These are phyloP conservation scores for Helichrysum umbraculigerum DNA, from an alignment of 129 eudicot genomes.

Conservation along the genomic window DNA sequence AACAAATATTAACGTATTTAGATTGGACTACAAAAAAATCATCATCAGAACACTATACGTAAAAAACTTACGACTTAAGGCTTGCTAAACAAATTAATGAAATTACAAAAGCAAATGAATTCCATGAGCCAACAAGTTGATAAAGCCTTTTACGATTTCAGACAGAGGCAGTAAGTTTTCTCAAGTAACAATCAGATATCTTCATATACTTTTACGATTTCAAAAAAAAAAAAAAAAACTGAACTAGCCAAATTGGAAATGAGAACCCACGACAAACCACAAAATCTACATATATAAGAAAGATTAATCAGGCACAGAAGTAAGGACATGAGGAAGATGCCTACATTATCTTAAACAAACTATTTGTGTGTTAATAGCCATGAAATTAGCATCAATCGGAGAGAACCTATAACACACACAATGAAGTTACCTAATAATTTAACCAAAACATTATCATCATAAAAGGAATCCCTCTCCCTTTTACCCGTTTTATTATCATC, in stretches of 20 bases:
- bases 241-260: not conserved
- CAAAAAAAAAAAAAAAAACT: not conserved
- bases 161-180: not conserved
- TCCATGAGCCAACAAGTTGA: constrained; percentile 4
- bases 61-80: too few relatives aligned
- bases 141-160: too few relatives aligned
- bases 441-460: too few relatives aligned
- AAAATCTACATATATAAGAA: not conserved
- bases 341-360: not conserved
- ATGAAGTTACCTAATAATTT: not conserved
- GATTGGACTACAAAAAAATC: not conserved
- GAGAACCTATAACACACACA: not conserved
- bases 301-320: not conserved
- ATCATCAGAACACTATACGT: not conserved
- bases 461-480: too few relatives aligned
- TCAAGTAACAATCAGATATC: not conserved
- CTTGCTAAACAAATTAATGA: too few relatives aligned
- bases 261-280: not conserved
- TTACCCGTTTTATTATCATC: too few relatives aligned
- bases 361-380: not conserved
- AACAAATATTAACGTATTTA: not conserved
- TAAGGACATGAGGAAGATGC: not conserved
- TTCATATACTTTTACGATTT: not conserved
- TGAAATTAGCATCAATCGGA: not conserved
- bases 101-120: too few relatives aligned